A percentile compares a stretch with the other conserved stretches of the same genome.
Conservation (phyloP, 208 protist species). For the Wallacemonas sp. region DNA sequence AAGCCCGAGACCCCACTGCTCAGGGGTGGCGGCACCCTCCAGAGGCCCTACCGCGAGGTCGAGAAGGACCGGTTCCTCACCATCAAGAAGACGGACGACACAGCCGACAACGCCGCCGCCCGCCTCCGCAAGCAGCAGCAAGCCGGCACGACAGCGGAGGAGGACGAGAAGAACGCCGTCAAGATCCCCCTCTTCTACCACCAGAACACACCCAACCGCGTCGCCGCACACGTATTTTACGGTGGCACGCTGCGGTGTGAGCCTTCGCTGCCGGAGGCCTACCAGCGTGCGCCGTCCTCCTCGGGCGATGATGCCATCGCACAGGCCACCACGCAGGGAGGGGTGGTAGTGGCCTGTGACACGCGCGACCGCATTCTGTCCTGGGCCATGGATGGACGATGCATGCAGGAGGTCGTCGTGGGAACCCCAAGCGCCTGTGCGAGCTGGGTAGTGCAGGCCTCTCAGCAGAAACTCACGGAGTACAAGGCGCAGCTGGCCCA, state of each 20-base stretch:
- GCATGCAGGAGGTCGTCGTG: conserved; percentile 65
- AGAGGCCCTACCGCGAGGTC: conserved; percentile 26
- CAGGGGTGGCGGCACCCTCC: conserved; percentile 40
- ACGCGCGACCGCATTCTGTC: conserved; percentile 42
- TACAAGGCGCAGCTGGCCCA: neutral
- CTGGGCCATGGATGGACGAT: conserved; percentile 67
- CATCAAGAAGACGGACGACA: neutral
- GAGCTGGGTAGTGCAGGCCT: conserved; percentile 36
- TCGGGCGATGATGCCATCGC: neutral
- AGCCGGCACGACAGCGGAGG: conserved; percentile 8
- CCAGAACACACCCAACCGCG: conserved; percentile 38
- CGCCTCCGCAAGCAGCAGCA: conserved; percentile 34
- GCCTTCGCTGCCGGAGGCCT: conserved; percentile 1
- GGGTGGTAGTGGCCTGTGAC: conserved; percentile 44
- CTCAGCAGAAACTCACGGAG: neutral
- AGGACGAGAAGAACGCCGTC: conserved; percentile 23
- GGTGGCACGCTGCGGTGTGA: conserved; percentile 38
- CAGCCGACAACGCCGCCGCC: neutral
- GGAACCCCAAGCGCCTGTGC: conserved; percentile 78
- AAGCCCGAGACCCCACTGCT: conserved; percentile 20
- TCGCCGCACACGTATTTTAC: conserved; percentile 38
- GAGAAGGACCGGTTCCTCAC: conserved; percentile 17
- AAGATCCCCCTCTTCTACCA: conserved; percentile 32
- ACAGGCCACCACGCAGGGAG: conserved; percentile 13
- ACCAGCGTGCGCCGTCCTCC: neutral